Percentiles rank a stretch among this genome's conserved stretches.
Conservation (phyloP, 495 filamentous ascomycete genomes). For the Terfezia claveryi region DNA sequence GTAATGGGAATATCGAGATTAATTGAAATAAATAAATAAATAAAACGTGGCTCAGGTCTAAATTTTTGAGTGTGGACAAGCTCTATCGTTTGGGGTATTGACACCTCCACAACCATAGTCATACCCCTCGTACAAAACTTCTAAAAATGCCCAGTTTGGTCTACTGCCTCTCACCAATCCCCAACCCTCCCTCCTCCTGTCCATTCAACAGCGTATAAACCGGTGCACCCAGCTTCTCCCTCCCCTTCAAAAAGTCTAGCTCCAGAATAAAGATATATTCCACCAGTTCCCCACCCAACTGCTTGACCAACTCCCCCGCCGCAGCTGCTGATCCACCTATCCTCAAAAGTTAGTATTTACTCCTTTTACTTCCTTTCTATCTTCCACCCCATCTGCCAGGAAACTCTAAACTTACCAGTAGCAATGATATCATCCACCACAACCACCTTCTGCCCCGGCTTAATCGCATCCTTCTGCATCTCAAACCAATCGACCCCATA, state of each 20-base stretch:
- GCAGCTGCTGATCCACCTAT: slow-evolving; percentile 57
- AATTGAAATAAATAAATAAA: no score
- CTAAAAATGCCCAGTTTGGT: not conserved
- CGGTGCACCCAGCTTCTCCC: slow-evolving; percentile 67
- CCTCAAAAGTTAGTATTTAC: not conserved
- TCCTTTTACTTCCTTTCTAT: not conserved
- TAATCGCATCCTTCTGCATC: slow-evolving; percentile 71
- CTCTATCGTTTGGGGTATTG: no score
- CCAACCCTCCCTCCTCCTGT: slow-evolving; percentile 9
- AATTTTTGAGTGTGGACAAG: no score
- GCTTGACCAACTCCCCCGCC: slow-evolving; percentile 61
- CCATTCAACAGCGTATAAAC: slow-evolving; percentile 54
- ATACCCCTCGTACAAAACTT: no score
- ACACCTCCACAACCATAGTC: no score
- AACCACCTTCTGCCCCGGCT: slow-evolving; percentile 69
- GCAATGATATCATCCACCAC: slow-evolving; percentile 97
- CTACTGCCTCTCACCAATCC: not conserved
- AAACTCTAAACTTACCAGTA: slow-evolving; percentile 32
- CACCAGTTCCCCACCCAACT: slow-evolving; percentile 62
- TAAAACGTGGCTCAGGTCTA: no score
- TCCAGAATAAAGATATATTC: slow-evolving; percentile 93
- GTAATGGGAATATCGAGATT: no score
- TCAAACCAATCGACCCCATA: slow-evolving; percentile 94
- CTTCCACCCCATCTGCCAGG: not conserved
- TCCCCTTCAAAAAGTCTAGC: slow-evolving; percentile 80